phyloP scores from a whole-genome alignment of 2,329 filamentous ascomycete genomes.

The Beauveria sp. region DNA sequence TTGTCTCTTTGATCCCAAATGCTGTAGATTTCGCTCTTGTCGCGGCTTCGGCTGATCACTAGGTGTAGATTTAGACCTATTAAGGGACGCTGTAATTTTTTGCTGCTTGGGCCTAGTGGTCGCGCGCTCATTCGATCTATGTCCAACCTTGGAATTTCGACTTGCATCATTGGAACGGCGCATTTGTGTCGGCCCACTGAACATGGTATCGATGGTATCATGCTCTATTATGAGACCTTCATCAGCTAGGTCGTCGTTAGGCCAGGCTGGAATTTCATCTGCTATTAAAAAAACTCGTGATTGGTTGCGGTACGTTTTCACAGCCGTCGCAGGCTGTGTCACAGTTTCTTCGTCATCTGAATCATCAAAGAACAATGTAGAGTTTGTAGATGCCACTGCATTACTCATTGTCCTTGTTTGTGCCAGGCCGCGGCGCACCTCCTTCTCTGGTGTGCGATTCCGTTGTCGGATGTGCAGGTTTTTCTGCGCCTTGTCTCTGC shows the following conservation, averaged over 20 bases:
- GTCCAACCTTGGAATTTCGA: constrained; percentile 17
- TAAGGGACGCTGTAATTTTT: constrained; percentile 3
- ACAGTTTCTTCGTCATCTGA: constrained; percentile 33
- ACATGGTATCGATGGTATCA: constrained; percentile 45
- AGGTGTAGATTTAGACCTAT: neutral
- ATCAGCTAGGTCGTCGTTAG: constrained; percentile 17
- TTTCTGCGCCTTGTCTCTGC: constrained; percentile 24
- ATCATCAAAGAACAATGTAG: constrained; percentile 37
- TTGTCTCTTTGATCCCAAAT: constrained; percentile 10
- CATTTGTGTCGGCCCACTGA: constrained; percentile 34
- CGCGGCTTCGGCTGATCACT: neutral
- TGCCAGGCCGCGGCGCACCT: constrained; percentile 42
- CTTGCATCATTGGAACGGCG: constrained; percentile 13
- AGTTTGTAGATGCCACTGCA: constrained; percentile 20
- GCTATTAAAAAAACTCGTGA: constrained; percentile 18
- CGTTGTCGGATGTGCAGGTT: constrained; percentile 20
- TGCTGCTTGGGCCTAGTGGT: neutral
- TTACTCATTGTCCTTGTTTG: constrained; percentile 27
- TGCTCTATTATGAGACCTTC: constrained; percentile 40
- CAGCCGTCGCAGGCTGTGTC: constrained; percentile 16
- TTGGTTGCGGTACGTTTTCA: constrained; percentile 21
- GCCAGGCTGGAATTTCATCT: neutral
- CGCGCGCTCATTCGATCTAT: neutral
- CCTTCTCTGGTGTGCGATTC: constrained; percentile 30
- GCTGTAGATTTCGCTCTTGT: neutral